These are phyloP conservation scores for Termitomyces sp. DNA, from an alignment of 768 basidiomycete species.

Conservation along the genomic window DNA sequence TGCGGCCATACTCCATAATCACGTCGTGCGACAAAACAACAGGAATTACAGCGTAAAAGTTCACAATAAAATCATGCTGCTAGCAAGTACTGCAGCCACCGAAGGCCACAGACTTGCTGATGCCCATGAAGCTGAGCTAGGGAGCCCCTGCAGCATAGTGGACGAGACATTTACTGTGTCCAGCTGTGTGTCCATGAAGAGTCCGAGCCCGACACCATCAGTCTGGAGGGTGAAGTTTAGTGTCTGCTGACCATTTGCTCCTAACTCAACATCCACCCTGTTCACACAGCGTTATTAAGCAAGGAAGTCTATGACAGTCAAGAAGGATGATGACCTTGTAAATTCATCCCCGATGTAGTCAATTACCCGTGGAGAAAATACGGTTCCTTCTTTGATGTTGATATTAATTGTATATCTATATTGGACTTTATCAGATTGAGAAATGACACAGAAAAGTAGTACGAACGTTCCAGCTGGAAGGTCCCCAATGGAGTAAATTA, in stretches of 20 bases:
- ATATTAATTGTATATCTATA: constrained; percentile 10
- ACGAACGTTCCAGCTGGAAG: constrained; percentile 12
- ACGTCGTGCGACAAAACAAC: no score
- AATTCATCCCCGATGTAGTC: constrained; percentile 9
- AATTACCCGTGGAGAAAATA: constrained; percentile 7
- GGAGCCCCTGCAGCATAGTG: constrained; percentile 3
- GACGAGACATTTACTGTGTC: constrained; percentile 9
- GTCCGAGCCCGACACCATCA: constrained; percentile 6
- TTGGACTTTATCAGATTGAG: not conserved
- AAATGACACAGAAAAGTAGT: not conserved
- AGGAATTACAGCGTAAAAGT: no score
- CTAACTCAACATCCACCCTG: constrained; percentile 1
- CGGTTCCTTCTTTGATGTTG: constrained; percentile 6
- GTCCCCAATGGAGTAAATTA: constrained; percentile 9
- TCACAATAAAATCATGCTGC: not conserved
- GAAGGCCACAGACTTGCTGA: not conserved
- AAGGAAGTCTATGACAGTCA: not conserved
- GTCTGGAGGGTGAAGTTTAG: constrained; percentile 7
- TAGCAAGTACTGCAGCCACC: not conserved
- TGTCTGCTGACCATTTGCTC: constrained; percentile 2
- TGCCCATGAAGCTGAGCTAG: not conserved
- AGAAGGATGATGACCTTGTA: constrained; percentile 1
- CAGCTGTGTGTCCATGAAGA: constrained; percentile 11
- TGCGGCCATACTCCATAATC: no score
- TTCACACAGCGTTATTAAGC: not conserved